A percentile compares a stretch with the other conserved stretches of the same genome.
phyloP scores from a whole-genome alignment of 108 stramenopile species.

The Conticribra guillardii region DNA sequence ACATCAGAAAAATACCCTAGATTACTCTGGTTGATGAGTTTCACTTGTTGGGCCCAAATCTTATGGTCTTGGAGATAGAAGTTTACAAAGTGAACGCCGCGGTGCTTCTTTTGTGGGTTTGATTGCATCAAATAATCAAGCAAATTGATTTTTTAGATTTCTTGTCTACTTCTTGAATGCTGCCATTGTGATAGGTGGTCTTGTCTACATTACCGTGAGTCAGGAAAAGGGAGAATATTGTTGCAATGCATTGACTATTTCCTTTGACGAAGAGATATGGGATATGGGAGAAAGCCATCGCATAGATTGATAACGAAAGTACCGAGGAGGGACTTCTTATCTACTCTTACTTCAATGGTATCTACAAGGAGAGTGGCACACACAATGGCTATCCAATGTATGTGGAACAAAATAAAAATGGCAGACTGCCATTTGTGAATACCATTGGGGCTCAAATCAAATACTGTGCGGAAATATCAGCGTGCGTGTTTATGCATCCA shows the following conservation, averaged over 20 bases:
- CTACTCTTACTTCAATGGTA: conserved; percentile 32
- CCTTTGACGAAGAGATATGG: conserved; percentile 28
- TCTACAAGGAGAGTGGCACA: conserved; percentile 17
- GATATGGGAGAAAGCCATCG: conserved; percentile 22
- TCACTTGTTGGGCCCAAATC: too few relatives aligned
- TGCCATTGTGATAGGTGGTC: conserved; percentile 9
- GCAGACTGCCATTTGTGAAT: conserved; percentile 1
- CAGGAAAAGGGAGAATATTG: conserved; percentile 23
- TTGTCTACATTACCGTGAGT: conserved; percentile 19
- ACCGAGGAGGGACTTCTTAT: conserved; percentile 6
- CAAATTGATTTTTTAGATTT: conserved; percentile 9
- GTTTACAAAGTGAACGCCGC: not conserved
- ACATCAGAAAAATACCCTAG: conserved; percentile 9
- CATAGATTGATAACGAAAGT: not conserved
- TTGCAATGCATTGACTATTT: conserved; percentile 10
- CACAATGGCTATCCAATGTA: conserved; percentile 28
- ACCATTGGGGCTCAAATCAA: conserved; percentile 20
- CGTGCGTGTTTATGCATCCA: conserved; percentile 19
- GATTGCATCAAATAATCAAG: conserved; percentile 16
- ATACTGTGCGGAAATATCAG: conserved; percentile 24
- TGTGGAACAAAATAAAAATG: conserved; percentile 26
- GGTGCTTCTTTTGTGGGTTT: conserved; percentile 4
- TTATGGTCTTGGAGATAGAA: too few relatives aligned
- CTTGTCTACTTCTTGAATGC: conserved; percentile 31
- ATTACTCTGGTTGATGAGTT: not conserved